Percentiles rank a stretch among this genome's conserved stretches.
Evolutionary conservation across 1,284 basidiomycete genomes (phyloP).

Genomic region (Puccinia brachypodii): DNA sequence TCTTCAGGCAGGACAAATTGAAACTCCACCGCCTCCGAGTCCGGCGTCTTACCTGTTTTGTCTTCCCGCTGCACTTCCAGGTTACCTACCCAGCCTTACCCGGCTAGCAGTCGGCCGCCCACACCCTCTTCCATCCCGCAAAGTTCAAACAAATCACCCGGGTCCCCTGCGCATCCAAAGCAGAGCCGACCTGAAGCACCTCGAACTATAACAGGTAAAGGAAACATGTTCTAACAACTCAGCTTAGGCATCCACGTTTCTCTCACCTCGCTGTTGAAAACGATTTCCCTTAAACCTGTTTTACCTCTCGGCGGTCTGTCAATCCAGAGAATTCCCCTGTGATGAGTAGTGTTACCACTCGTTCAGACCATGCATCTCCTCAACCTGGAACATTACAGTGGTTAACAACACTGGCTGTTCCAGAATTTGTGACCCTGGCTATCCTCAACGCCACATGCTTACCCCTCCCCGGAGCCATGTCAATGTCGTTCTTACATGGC

Average conservation of each 20-base stretch:
- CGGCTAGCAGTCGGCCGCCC: constrained; percentile 2
- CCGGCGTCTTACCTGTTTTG: constrained; percentile 15
- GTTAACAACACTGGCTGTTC: background rate
- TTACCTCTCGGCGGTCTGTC: background rate
- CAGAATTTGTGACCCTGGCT: background rate
- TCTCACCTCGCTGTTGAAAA: constrained; percentile 8
- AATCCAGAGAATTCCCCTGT: background rate
- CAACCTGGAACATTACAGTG: background rate
- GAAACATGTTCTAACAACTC: constrained; percentile 14
- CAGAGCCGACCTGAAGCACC: background rate
- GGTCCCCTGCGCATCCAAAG: constrained; percentile 19
- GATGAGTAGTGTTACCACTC: background rate
- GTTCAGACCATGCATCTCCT: background rate
- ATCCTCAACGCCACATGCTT: background rate
- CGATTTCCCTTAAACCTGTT: background rate
- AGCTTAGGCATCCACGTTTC: background rate
- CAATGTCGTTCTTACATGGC: background rate
- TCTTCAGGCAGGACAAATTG: background rate
- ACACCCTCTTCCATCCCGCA: background rate
- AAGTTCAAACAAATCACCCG: constrained; percentile 11
- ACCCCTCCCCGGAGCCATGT: background rate
- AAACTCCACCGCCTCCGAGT: constrained; percentile 28
- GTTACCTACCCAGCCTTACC: background rate
- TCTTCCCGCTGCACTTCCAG: background rate
- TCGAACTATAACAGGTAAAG: constrained; percentile 29